These are phyloP conservation scores for Raffaelea albimanens DNA, from an alignment of 2,329 filamentous ascomycete species.

Conservation along the genomic window DNA sequence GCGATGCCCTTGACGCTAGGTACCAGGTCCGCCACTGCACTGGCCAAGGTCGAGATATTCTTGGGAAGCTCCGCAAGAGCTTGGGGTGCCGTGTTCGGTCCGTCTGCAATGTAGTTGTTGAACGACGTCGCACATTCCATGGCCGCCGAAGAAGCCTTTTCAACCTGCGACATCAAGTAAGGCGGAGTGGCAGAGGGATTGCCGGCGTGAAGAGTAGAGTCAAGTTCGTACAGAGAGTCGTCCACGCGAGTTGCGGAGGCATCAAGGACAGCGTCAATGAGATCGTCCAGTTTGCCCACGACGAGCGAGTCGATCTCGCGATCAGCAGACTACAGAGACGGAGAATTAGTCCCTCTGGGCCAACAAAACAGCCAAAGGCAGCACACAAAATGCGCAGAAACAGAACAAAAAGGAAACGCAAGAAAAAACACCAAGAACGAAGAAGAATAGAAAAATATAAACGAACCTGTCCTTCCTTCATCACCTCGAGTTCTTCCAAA, in stretches of 20 bases:
- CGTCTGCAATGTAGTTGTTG: constrained; percentile 97
- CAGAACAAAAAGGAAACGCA: no score
- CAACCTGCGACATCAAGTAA: constrained; percentile 92
- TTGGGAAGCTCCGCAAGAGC: constrained; percentile 66
- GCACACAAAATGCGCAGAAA: not conserved
- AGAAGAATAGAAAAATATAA: not conserved
- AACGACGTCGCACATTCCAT: constrained; percentile 98
- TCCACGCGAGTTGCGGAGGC: constrained; percentile 89
- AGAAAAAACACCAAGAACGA: no score
- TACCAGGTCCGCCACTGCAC: constrained; percentile 85
- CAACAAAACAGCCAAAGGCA: constrained; percentile 22
- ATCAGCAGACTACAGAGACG: constrained; percentile 54
- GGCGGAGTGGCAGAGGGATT: constrained; percentile 96
- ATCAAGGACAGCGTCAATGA: constrained; percentile 93
- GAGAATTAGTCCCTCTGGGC: constrained; percentile 42
- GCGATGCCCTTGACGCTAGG: constrained; percentile 94
- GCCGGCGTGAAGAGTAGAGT: constrained; percentile 95
- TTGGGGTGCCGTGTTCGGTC: constrained; percentile 65
- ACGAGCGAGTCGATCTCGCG: constrained; percentile 87
- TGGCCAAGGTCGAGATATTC: constrained; percentile 81
- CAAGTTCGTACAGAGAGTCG: constrained; percentile 91
- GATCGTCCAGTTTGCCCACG: constrained; percentile 87
- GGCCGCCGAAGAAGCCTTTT: constrained; percentile 87
- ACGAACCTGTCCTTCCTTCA: constrained; percentile 56
- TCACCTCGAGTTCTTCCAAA: constrained; percentile 80